Percentiles rank a stretch among this genome's conserved stretches.
Evolutionary conservation across 495 filamentous ascomycete genomes (phyloP).

Genomic region (Penicillium pulvis): DNA sequence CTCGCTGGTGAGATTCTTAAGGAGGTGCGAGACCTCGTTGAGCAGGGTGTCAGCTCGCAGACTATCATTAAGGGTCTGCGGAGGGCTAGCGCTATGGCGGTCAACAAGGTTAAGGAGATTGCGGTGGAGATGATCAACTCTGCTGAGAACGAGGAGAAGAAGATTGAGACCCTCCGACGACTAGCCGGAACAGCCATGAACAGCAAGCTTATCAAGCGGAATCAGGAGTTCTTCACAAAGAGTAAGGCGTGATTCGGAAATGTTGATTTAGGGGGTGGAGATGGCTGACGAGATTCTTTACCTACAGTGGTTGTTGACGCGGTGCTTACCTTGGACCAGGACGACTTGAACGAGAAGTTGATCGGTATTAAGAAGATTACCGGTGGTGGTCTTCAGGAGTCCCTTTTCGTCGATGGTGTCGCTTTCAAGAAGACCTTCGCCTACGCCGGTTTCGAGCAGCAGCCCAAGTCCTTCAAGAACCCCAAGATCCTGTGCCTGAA

Average conservation of each 20-base stretch:
- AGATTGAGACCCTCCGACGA: constrained; percentile 85
- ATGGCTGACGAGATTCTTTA: constrained; percentile 14
- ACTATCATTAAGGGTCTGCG: constrained; percentile 95
- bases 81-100: constrained; percentile 85
- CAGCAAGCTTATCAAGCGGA: constrained; percentile 97
- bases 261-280: constrained; percentile 1
- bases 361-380: constrained; percentile 98
- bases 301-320: constrained; percentile 92
- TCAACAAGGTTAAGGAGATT: constrained; percentile 99
- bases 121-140: constrained; percentile 69
- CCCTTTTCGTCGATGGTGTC: constrained; percentile 95
- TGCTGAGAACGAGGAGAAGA: constrained; percentile 68
- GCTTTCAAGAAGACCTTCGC: constrained; percentile 99
- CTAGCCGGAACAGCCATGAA: constrained; percentile 98
- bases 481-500: constrained; percentile 96
- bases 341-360: constrained; percentile 95
- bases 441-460: constrained; percentile 98
- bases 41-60: constrained; percentile 96
- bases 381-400: constrained; percentile 94
- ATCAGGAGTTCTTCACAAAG: constrained; percentile 95
- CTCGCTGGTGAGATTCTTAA: constrained; percentile 95
- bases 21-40: constrained; percentile 91
- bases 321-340: constrained; percentile 94
- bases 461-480: constrained; percentile 91
- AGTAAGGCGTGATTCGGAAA: constrained; percentile 56